Evolutionary conservation across 805 yeast genomes (phyloP).

Genomic region (Saturnispora hagleri): DNA sequence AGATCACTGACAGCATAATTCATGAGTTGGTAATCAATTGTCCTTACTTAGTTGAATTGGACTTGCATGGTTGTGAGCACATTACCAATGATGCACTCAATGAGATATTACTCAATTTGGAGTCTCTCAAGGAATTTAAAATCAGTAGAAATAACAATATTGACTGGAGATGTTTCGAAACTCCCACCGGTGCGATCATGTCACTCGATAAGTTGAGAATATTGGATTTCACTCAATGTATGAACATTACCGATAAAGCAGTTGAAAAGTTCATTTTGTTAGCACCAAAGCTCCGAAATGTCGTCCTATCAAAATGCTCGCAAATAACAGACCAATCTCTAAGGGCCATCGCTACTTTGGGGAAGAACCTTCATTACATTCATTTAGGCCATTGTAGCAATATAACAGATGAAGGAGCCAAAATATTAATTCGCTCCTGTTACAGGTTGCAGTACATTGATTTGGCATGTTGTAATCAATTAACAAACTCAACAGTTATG

Average conservation of each 20-base stretch:
- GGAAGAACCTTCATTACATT: slow-evolving; percentile 73
- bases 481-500: slow-evolving; percentile 73
- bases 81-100: slow-evolving; percentile 58
- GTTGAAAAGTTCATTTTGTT: slow-evolving; percentile 60
- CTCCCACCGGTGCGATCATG: slow-evolving; percentile 22
- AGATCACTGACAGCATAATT: slow-evolving; percentile 57
- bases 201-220: slow-evolving; percentile 63
- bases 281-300: slow-evolving; percentile 83
- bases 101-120: slow-evolving; percentile 47
- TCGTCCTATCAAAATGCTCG: slow-evolving; percentile 82
- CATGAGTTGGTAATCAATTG: slow-evolving; percentile 58
- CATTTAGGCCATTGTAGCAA: slow-evolving; percentile 91
- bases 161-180: slow-evolving; percentile 53
- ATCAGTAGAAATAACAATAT: slow-evolving; percentile 64
- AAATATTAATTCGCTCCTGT: slow-evolving; percentile 63
- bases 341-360: slow-evolving; percentile 60
- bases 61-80: slow-evolving; percentile 71
- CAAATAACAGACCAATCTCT: slow-evolving; percentile 77
- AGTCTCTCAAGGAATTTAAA: slow-evolving; percentile 77
- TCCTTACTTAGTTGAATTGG: slow-evolving; percentile 78
- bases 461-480: slow-evolving; percentile 85
- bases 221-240: slow-evolving; percentile 78
- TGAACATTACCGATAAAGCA: slow-evolving; percentile 68
- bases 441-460: slow-evolving; percentile 86
- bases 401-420: slow-evolving; percentile 84